Evolutionary conservation across 1,284 basidiomycete genomes (phyloP), one percentile per base, ranked within the genome.

Genomic region (Ceratorhiza oryzae-sativae): DNA sequence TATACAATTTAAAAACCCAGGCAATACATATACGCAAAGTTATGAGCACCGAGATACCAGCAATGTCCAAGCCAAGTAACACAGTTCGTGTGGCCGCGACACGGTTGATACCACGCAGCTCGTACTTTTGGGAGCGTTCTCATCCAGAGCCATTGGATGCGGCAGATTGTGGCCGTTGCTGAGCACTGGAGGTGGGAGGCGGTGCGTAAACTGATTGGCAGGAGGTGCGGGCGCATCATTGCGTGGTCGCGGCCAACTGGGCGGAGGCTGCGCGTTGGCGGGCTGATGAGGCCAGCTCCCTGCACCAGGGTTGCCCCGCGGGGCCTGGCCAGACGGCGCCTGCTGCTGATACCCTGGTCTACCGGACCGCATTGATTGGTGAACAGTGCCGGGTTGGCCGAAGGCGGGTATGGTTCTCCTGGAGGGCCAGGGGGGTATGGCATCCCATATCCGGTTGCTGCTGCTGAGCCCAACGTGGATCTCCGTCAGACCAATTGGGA

Each of bases 11-110:
- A 68, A 55, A 55, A 34, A 65, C 9, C 49, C 53, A 32, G 42
- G 27, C 48, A 68, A 55, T 68, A 68, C 63, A 53, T 58, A 68
- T 32, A 59, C 34, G 23, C 51, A 70, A 56, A 53, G 46, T 25
- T 51, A 46, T 41, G 62, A 20, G 53, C 34, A 36, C 32, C n/a
- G 18, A 8, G 53, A 23, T 55, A 46, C 49, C 62, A 45, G 39
- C 62, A 18, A 36, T 65, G 36, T 20, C 30, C 62, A 15, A 23
- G 34, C 58, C 58, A 60, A 65, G 9, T 8, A 32, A 25, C 45
- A 61, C 41, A 62, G 13, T 48, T 15, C 53, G 36, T 34, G 3
- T 45, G 42, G 42, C 42, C n/a, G n/a, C 42, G 25, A 30, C 45
- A 27, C 45, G 10, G 60, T 48, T 46, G 60, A 30, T 62, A 60